Conservation (phyloP, 441 rosid genomes). For the Populus hybrid region DNA sequence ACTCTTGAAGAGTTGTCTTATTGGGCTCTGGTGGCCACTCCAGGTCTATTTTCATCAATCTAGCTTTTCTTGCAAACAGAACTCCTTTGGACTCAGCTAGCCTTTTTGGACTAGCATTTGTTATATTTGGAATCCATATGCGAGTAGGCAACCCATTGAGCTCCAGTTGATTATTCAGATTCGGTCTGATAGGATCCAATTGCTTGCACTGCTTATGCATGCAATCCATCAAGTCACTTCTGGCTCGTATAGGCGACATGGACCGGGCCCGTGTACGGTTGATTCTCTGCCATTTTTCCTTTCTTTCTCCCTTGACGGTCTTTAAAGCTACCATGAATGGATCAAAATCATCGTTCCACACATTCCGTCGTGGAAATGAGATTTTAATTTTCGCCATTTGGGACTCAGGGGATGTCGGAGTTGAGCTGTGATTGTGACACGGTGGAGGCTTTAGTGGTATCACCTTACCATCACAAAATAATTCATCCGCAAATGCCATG, state of each 20-base stretch:
- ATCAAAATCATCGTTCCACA: slow-evolving; percentile 55
- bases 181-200: neutral
- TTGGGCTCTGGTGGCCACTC: slow-evolving; percentile 13
- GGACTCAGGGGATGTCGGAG: slow-evolving; percentile 20
- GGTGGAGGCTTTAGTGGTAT: slow-evolving; percentile 49
- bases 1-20: neutral
- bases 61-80: slow-evolving; percentile 30
- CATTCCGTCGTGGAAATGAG: slow-evolving; percentile 31
- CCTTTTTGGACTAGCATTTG: neutral
- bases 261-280: slow-evolving; percentile 30
- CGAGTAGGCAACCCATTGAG: neutral
- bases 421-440: slow-evolving; percentile 11
- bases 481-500: slow-evolving; percentile 55
- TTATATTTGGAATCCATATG: neutral
- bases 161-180: neutral
- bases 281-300: neutral
- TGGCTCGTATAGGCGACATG: slow-evolving; percentile 27
- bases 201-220: neutral
- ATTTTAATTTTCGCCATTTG: slow-evolving; percentile 18
- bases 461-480: slow-evolving; percentile 41
- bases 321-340: slow-evolving; percentile 51
- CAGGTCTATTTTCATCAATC: slow-evolving; percentile 32
- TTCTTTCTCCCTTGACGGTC: slow-evolving; percentile 35
- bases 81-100: slow-evolving; percentile 36
- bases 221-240: neutral